A percentile compares a stretch with the other conserved stretches of the same genome.
phyloP scores from a whole-genome alignment of 129 eudicot species.

The Pseudognaphalium luteoalbum region DNA sequence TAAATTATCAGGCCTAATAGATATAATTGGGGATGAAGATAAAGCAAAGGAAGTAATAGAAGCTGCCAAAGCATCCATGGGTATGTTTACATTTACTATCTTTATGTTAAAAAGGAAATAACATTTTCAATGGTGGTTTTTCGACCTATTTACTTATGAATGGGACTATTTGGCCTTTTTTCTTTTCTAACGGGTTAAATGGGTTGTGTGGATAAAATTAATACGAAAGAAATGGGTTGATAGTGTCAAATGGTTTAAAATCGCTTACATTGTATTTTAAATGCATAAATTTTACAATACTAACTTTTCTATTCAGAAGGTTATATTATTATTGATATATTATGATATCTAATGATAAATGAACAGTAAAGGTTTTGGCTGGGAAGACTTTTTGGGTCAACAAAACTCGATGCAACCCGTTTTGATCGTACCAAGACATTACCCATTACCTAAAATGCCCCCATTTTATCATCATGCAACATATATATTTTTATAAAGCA shows the following conservation, averaged over 20 bases:
- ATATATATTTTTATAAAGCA: not conserved
- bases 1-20: slow-evolving; percentile 56
- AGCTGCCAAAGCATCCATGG: slow-evolving; percentile 98
- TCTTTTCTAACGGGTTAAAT: not conserved
- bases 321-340: too few relatives aligned
- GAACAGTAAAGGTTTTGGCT: too few relatives aligned
- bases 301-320: too few relatives aligned
- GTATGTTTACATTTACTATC: slow-evolving; percentile 38
- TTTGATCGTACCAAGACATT: not conserved
- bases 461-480: not conserved
- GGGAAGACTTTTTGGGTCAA: too few relatives aligned
- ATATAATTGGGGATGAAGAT: slow-evolving; percentile 86
- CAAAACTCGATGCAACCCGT: not conserved
- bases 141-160: not conserved
- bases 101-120: not conserved
- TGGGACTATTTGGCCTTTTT: not conserved
- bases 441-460: not conserved
- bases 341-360: too few relatives aligned
- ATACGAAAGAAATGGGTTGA: too few relatives aligned
- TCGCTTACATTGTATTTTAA: too few relatives aligned
- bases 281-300: too few relatives aligned
- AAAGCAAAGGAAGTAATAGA: slow-evolving; percentile 95
- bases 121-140: not conserved
- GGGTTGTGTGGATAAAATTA: not conserved
- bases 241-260: too few relatives aligned